Evolutionary conservation across 768 basidiomycete species (phyloP), one percentile per base, ranked within the genome.

Genomic region (Auriscalpium vulgare): DNA sequence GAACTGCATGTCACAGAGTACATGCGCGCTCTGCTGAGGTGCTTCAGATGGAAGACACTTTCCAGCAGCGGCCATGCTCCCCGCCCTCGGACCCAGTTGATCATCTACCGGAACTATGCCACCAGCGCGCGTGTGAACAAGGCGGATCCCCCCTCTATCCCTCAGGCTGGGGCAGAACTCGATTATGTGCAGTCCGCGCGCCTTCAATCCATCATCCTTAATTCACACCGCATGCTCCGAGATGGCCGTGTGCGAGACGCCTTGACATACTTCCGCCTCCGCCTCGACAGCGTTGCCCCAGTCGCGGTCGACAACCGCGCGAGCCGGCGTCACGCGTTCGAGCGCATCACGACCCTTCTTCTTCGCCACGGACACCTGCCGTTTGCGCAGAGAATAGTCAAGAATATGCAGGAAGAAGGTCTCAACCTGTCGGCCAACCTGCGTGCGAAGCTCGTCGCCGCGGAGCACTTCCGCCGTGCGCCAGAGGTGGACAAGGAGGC

Each of bases 371-470:
- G 69, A 1, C 55, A 66, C 8, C 73, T 75, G 52, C 60, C 63
- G 11, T 66, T 72, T 37, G 80, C 82, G 0, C 62, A 71, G 16
- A 56, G 64, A 3, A 65, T 81, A 10, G 74, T 78, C 60, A 60
- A 69, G 8, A 69, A 72, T 16, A 78, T 83, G 75, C 57, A 64
- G 17, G 62, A 67, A 1, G 71, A 74, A 16, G 73, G 74, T 9
- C 68, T 79, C 44, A 50, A 73, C 1, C 69, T 75, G 1, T 63
- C 73, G 13, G 56, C 68, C 8, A 53, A 70, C 13, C 69, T 79
- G 13, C 68, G 74, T 50, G 72, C 76, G 8, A 73, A 71, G 50
- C 72, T 82, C 62, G 54, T 72, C 11, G 72, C 73, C 0, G 63
- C 76, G 38, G 57, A 64, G 13, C 37, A 56, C 19, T 34, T 57